Evolutionary conservation across 495 filamentous ascomycete species (phyloP).

Genomic region (Xylaria curta): DNA sequence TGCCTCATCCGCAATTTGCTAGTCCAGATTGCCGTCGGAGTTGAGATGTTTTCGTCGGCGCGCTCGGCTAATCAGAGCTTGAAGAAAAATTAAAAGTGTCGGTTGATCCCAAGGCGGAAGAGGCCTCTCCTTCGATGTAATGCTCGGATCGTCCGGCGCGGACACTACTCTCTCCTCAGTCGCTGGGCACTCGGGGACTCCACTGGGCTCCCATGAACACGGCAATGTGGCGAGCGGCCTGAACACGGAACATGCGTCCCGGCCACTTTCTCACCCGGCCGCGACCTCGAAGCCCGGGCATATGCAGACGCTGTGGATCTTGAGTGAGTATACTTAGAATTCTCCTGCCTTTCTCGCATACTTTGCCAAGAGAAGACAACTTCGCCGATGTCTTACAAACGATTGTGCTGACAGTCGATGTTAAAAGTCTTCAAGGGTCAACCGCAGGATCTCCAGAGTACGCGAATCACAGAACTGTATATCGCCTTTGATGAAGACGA

Average conservation of each 20-base stretch:
- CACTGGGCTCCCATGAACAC: constrained; percentile 22
- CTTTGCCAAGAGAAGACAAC: background rate
- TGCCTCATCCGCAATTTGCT: constrained; percentile 2
- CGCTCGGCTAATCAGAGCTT: constrained; percentile 15
- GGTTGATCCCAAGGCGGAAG: constrained; percentile 19
- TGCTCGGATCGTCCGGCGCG: constrained; percentile 26
- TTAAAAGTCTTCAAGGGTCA: constrained; percentile 35
- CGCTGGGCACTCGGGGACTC: constrained; percentile 20
- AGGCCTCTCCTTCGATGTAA: constrained; percentile 26
- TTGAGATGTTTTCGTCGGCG: constrained; percentile 23
- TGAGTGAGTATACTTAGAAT: constrained; percentile 22
- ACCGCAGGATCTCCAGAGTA: constrained; percentile 41
- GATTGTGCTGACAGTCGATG: constrained; percentile 6
- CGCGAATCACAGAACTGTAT: constrained; percentile 38
- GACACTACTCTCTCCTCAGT: constrained; percentile 14
- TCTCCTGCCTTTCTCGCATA: background rate
- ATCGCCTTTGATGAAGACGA: constrained; percentile 43
- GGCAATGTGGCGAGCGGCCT: constrained; percentile 21
- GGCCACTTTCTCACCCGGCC: constrained; percentile 24
- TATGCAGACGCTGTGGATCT: constrained; percentile 28
- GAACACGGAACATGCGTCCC: constrained; percentile 18
- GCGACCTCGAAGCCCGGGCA: constrained; percentile 21
- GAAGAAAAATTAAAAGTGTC: constrained; percentile 15
- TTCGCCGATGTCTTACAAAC: background rate
- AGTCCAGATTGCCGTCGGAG: constrained; percentile 18